Evolutionary conservation across 345 rosid genomes (phyloP).

Genomic region (Corchorus capsularis): DNA sequence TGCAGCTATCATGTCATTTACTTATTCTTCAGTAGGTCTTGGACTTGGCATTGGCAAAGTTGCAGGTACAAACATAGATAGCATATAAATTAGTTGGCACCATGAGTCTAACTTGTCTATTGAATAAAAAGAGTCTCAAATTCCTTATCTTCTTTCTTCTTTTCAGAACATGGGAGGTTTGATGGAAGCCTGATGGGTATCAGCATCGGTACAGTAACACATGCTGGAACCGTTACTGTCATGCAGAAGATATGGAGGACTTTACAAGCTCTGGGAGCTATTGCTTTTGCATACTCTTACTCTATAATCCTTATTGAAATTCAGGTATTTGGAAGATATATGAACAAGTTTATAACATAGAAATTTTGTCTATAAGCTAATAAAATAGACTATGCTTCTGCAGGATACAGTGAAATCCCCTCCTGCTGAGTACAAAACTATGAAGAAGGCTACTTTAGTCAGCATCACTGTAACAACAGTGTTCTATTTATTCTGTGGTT

Average conservation of each 20-base stretch:
- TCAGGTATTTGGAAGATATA: conserved; percentile 41
- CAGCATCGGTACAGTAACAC: conserved; percentile 47
- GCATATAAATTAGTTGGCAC: no score
- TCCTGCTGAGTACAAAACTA: conserved; percentile 72
- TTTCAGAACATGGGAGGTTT: conserved; percentile 42
- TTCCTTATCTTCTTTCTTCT: background rate
- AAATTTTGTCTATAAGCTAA: background rate
- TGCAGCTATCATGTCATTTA: conserved; percentile 85
- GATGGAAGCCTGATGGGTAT: conserved; percentile 65
- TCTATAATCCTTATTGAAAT: conserved; percentile 70
- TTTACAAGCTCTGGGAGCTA: conserved; percentile 78
- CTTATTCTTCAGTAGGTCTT: conserved; percentile 72
- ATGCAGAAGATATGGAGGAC: conserved; percentile 65
- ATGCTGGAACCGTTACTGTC: conserved; percentile 45
- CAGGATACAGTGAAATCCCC: conserved; percentile 83
- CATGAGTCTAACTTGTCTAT: background rate
- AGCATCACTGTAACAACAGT: conserved; percentile 52
- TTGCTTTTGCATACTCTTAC: conserved; percentile 77
- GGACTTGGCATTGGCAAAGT: conserved; percentile 77
- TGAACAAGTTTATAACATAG: background rate
- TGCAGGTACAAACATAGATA: conserved; percentile 33
- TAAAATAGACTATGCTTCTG: conserved; percentile 1
- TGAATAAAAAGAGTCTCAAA: background rate
- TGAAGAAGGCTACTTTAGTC: conserved; percentile 67
- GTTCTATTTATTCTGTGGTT: conserved; percentile 76